Evolutionary conservation across 2,329 filamentous ascomycete genomes (phyloP), one percentile per base, ranked within the genome.

Genomic region (Penicillium expansum): DNA sequence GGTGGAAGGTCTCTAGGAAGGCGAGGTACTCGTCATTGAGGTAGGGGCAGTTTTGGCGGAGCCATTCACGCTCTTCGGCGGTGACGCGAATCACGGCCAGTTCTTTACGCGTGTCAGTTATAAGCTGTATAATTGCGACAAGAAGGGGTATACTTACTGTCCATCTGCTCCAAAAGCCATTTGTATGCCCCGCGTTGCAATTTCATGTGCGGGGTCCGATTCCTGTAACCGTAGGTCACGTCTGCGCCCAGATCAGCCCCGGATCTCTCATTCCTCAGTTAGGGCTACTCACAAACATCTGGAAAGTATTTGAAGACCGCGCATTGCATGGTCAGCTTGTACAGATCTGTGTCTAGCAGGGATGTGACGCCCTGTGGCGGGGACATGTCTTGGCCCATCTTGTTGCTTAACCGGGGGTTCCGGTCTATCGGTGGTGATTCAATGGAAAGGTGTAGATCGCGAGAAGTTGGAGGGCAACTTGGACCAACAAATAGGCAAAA

Each of bases 291-390:
- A 80, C 79, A 64, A 56, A 80, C 79, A 57, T 92, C 82, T 33
- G 88, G 88, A 75, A 96, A 97, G 79, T 92, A 95, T 76, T 95
- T 95, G 65, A 95, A 83, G 63, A 97, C 88, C 60, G 92, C 92
- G 72, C 90, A 96, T 87, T 99, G 94, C 94, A 99, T 99, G 20
- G 94, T 99, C 76, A 99, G 78, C 77, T 99, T 99, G 84, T 97
- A 99, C 59, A 99, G 76, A 73, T 89, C 86, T 16, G 89, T 93
- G 70, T 94, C 90, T 53, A 94, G 81, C 70, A 94, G 88, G 69
- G 90, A 93, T 69, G 86, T 89, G 70, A 93, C 85, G 50, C 90
- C 90, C 76, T 90, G 89, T 5, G 89, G 68, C 41, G 63, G 60
- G 62, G 68, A 55, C 49, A 66, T 58, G 50, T 66, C 63, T 55